These are phyloP conservation scores for Mycena galopus DNA, from an alignment of 768 basidiomycete species.

Conservation along the genomic window DNA sequence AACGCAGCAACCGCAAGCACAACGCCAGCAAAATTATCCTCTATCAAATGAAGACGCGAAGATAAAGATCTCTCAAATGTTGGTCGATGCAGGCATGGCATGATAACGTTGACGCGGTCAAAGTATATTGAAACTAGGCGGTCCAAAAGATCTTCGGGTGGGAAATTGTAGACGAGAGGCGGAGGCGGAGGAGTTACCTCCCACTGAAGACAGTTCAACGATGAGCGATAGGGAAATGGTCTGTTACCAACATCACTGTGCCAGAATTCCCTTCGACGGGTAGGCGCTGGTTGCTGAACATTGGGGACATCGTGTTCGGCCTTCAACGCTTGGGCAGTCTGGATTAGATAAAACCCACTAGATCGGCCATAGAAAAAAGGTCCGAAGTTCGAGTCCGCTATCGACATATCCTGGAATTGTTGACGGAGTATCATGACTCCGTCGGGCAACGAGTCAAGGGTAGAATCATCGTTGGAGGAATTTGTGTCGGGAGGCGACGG, in stretches of 20 bases:
- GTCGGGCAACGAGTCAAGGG: constrained; percentile 14
- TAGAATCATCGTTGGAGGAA: not conserved
- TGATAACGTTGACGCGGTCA: constrained; percentile 49
- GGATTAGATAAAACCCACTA: constrained; percentile 45
- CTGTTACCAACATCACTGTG: constrained; percentile 43
- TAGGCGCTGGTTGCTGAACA: not conserved
- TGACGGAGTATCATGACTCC: constrained; percentile 43
- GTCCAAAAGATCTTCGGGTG: constrained; percentile 52
- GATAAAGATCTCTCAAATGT: constrained; percentile 58
- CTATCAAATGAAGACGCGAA: constrained; percentile 52
- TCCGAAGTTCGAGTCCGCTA: constrained; percentile 44
- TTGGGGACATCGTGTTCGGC: constrained; percentile 49
- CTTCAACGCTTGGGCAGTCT: constrained; percentile 54
- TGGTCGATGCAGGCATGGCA: constrained; percentile 65
- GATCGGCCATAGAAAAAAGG: constrained; percentile 44
- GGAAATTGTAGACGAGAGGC: constrained; percentile 38
- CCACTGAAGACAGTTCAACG: constrained; percentile 19
- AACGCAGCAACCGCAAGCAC: constrained; percentile 66
- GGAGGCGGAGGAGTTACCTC: constrained; percentile 5
- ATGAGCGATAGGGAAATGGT: not conserved
- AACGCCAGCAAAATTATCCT: constrained; percentile 55
- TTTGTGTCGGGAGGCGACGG: not conserved
- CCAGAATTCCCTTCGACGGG: constrained; percentile 34
- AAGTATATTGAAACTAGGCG: constrained; percentile 66
- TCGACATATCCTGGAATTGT: constrained; percentile 13